These are phyloP conservation scores for Tulasnella sp. DNA, from an alignment of 768 basidiomycete species.

Conservation along the genomic window DNA sequence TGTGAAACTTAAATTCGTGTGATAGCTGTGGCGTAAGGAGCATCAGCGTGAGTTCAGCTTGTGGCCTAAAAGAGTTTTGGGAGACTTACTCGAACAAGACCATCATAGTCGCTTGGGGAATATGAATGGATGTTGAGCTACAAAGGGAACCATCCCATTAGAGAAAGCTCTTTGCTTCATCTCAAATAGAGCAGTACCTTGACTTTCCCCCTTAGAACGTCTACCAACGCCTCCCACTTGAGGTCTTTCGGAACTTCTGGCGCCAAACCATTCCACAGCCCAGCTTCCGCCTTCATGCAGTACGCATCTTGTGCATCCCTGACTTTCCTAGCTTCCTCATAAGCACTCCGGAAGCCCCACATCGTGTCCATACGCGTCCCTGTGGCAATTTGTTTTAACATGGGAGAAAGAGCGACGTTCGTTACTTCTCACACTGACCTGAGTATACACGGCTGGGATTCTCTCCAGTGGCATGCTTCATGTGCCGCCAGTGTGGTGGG, in stretches of 20 bases:
- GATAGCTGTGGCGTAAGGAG: slow-evolving; percentile 57
- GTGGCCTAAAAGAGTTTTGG: neutral
- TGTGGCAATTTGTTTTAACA: too few relatives aligned
- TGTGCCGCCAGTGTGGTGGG: slow-evolving; percentile 60
- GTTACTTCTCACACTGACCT: too few relatives aligned
- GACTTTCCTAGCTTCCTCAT: slow-evolving; percentile 54
- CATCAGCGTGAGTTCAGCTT: slow-evolving; percentile 15
- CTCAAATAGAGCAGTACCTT: slow-evolving; percentile 36
- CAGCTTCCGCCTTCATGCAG: slow-evolving; percentile 41
- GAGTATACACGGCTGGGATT: slow-evolving; percentile 35
- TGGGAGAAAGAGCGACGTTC: too few relatives aligned
- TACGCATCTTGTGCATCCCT: slow-evolving; percentile 59
- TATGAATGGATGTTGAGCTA: slow-evolving; percentile 49
- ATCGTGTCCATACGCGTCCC: slow-evolving; percentile 61
- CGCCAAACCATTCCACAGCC: slow-evolving; percentile 37
- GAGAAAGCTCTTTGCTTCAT: neutral
- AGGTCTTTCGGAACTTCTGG: slow-evolving; percentile 56
- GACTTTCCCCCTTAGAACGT: slow-evolving; percentile 61
- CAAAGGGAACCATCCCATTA: neutral
- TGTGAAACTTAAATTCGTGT: slow-evolving; percentile 71
- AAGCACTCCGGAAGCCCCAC: slow-evolving; percentile 64
- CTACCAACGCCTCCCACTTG: slow-evolving; percentile 61
- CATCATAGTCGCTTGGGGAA: slow-evolving; percentile 65
- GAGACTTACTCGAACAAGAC: slow-evolving; percentile 46
- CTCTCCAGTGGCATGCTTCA: slow-evolving; percentile 51